These are phyloP conservation scores for Rutidosis leptorrhynchoides DNA, from an alignment of 129 eudicot species.

Conservation along the genomic window DNA sequence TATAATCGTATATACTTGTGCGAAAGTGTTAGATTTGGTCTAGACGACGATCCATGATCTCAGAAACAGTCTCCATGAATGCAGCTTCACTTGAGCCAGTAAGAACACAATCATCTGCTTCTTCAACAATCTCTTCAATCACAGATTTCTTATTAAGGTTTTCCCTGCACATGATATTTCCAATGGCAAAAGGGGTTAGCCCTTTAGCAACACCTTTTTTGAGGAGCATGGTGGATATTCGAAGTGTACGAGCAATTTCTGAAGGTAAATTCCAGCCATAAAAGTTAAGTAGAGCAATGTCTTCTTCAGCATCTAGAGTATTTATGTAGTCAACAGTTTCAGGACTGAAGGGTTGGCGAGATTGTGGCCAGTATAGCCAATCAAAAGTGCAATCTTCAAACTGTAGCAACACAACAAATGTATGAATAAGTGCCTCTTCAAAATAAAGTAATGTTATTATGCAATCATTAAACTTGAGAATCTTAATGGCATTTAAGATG, in stretches of 20 bases:
- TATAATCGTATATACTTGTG: not conserved
- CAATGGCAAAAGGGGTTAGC: constrained; percentile 60
- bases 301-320: constrained; percentile 70
- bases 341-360: constrained; percentile 46
- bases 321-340: constrained; percentile 61
- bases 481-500: not conserved
- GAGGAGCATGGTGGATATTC: constrained; percentile 70
- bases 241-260: constrained; percentile 52
- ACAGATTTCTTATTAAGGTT: constrained; percentile 47
- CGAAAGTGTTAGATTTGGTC: constrained; percentile 3
- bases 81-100: constrained; percentile 56
- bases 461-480: not conserved
- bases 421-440: not conserved
- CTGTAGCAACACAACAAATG: constrained; percentile 31
- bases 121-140: constrained; percentile 60
- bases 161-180: constrained; percentile 67
- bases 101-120: constrained; percentile 48
- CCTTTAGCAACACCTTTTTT: constrained; percentile 70
- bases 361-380: constrained; percentile 80
- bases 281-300: constrained; percentile 55
- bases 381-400: constrained; percentile 43
- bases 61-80: constrained; percentile 50
- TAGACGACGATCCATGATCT: constrained; percentile 54
- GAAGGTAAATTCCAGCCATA: constrained; percentile 63
- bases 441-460: not conserved